Base-by-base conservation (phyloP, 768 basidiomycete genomes). In the Fistulinella prunicolor region DNA sequence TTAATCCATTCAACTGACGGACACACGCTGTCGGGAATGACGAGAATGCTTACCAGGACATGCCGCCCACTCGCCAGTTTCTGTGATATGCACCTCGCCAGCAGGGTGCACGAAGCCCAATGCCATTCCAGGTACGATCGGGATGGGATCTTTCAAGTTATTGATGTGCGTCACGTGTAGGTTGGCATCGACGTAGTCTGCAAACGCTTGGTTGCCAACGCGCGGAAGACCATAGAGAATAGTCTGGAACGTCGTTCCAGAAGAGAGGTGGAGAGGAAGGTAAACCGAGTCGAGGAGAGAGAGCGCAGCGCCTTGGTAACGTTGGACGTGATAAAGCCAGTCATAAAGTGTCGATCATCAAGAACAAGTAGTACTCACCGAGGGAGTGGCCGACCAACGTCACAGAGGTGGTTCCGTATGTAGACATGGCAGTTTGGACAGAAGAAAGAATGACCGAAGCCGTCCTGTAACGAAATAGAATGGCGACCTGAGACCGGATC, bases 121-220 rank as follows among this genome's bases (percentile, higher is more conserved):
- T 49, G 67, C 68, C 52, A 8, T 57, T 1, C 50, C 58, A 1
- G 69, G 69, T 4, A 51, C 8, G 43, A 60, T 68, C 16, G 75
- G 74, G 6, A 76, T 39, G 2, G 63, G 60, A 39, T 77, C 74
- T 30, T 68, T 50, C 46, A 59, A 32, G 65, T 84, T 81, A 60
- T 76, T 81, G 58, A 84, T 72, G 48, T 75, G 82, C 12, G 71
- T 79, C 16, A 81, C 44, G 3, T 63, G 54, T 32, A 68, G 37
- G 32, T 76, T 66, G 10, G 67, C 55, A 51, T 82, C 78, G 36
- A 82, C 72, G 50, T 76, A 77, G 56, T 80, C 56, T 1, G 81
- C 82, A 51, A 83, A 85, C 0, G 67, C 76, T 57, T 77, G 69
- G 60, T 84, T 83, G 19, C 83, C 81, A 6, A 70, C 69, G 7